Base-by-base conservation (phyloP, 371 early-diverging fungal species). In the Amoeboaphelidium protococcarum region DNA sequence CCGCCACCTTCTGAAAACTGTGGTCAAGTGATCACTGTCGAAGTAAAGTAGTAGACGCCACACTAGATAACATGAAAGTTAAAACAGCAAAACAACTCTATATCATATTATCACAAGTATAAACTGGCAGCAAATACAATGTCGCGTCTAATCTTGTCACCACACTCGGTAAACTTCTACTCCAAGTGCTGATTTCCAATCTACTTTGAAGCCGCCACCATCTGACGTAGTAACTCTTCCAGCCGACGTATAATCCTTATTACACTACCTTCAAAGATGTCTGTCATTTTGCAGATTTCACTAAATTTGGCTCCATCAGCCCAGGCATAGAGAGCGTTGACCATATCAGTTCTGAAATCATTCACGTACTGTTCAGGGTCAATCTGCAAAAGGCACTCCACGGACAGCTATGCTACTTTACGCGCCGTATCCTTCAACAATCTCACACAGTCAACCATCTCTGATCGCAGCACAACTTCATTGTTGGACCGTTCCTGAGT, bases 151-250 rank as follows among this genome's bases (percentile, higher is more conserved):
- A 98, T 88, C 61, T 80, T 74, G 51, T 65, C 73, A 51, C 20
- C 23, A 52, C 69, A 92, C 53, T 86, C 78, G 19, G 82, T 74
- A 72, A 99, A 98, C 68, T 95, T 88, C 61, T 72, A 78, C 58
- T 92, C 98, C 47, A 99, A 61, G 58, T 90, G 94, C 4, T 70
- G 72, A 64, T 98, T 98, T 41, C 99, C 99, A 50, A 99, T 98
- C 48, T 75, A 78, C 58, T 84, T 84, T 21, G 96, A 80, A 2
- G 99, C 99, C 48, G 73, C 61, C 45, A 74, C 68, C 82, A 99
- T 82, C 63, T 97, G 92, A 57, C 94, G 65, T 48, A 98, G 60
- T 40, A 98, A 60, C 59, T 98, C 99, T 61, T 99, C 98, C 6
- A 99, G 65, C 45, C 91, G 70, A 47, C 95, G 65, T 65, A 98